Evolutionary conservation across 176 grass and related monocot genomes (phyloP).

Genomic region (Thalia dealbata): DNA sequence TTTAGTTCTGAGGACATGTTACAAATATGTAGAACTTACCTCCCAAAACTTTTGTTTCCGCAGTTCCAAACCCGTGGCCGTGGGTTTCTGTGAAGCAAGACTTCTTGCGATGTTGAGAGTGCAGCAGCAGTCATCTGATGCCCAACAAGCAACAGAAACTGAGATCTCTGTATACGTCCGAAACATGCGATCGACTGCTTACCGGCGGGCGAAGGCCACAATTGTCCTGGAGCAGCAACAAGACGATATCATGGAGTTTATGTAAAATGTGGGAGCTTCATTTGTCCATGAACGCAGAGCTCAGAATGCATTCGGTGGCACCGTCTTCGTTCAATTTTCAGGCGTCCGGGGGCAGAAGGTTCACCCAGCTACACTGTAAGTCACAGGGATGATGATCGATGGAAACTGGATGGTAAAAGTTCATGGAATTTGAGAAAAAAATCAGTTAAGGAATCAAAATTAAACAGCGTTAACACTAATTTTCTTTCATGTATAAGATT

Average conservation of each 20-base stretch:
- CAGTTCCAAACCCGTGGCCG: slow-evolving; percentile 36
- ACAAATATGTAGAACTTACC: neutral
- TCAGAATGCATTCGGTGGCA: neutral
- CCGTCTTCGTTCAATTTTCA: no score
- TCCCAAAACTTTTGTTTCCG: neutral
- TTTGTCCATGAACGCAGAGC: no score
- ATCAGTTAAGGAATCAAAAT: no score
- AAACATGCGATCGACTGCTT: slow-evolving; percentile 46
- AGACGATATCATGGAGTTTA: slow-evolving; percentile 44
- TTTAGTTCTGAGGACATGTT: neutral
- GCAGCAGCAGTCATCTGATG: slow-evolving; percentile 39
- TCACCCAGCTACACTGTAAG: no score
- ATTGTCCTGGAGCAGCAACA: slow-evolving; percentile 54
- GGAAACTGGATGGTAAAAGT: no score
- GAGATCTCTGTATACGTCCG: slow-evolving; percentile 61
- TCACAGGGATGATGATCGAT: no score
- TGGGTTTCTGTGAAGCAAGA: slow-evolving; percentile 54
- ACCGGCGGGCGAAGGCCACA: slow-evolving; percentile 48
- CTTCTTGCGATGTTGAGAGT: slow-evolving; percentile 47
- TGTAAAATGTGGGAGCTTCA: slow-evolving; percentile 17
- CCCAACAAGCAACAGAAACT: slow-evolving; percentile 21
- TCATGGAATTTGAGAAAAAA: no score
- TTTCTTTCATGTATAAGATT: no score
- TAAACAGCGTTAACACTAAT: no score
- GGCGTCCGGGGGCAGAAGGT: no score